Conservation (phyloP, 2,329 filamentous ascomycete genomes). For the Gnomoniopsis smithogilvyi region DNA sequence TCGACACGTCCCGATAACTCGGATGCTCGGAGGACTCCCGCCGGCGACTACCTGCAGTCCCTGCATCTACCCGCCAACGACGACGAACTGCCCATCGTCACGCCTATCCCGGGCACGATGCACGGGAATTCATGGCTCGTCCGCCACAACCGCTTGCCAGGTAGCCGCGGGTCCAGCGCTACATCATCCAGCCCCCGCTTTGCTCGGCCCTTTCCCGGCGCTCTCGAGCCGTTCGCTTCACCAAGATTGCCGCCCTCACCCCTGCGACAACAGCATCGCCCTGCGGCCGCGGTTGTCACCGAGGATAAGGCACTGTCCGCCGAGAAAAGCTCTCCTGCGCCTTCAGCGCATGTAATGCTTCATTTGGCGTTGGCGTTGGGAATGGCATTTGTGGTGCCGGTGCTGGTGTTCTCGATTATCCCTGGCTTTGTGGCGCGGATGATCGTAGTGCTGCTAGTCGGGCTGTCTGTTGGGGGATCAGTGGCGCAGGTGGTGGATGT, state of each 20-base stretch:
- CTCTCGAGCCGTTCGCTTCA: not conserved
- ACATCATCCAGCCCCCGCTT: not conserved
- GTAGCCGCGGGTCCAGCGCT: conserved; percentile 9
- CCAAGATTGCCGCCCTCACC: not conserved
- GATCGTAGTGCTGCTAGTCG: conserved; percentile 52
- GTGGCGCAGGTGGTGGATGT: not conserved
- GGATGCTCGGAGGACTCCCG: not conserved
- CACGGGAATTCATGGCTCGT: conserved; percentile 15
- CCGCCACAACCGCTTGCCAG: conserved; percentile 7
- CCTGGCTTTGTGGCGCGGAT: conserved; percentile 55
- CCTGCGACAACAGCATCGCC: not conserved
- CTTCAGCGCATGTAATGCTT: conserved; percentile 4
- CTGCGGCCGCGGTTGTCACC: not conserved
- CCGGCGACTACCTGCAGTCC: conserved; percentile 3
- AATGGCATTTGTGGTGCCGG: conserved; percentile 51
- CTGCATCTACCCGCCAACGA: not conserved
- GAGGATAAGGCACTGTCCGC: not conserved
- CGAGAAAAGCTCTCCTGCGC: not conserved
- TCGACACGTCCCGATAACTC: conserved; percentile 12
- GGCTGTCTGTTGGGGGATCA: conserved; percentile 23
- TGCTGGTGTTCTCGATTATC: conserved; percentile 57
- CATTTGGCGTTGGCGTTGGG: conserved; percentile 43
- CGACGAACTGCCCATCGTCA: not conserved
- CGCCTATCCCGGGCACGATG: conserved; percentile 13
- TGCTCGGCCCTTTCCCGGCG: not conserved